Base-by-base conservation (phyloP, 164 flowering plant species). In the Dillenia suffruticosa region DNA sequence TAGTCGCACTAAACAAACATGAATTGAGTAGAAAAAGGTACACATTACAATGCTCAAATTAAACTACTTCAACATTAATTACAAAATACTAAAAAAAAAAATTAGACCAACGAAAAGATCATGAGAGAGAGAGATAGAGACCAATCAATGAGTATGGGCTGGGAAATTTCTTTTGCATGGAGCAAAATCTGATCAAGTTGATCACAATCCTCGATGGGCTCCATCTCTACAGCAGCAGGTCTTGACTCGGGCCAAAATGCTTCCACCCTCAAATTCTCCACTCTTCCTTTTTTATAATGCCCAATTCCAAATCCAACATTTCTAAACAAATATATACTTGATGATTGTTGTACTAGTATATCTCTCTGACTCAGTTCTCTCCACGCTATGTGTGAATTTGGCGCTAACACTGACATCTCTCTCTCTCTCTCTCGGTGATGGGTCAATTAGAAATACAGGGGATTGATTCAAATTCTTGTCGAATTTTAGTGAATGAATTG, bases 71-170 rank as follows among this genome's bases (percentile, higher is more conserved):
- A 19, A 19, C 22, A 19, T 26, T 26, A 26, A 26, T n/a, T 22
- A 12, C 9, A 24, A 63, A 16, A 17, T 0, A 44, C 14, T 9
- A 44, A 14, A 46, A 48, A 9, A 54, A 48, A 12, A 51, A 52
- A 5, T 5, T 11, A 44, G 43, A 47, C 12, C 8, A 17, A 53
- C 14, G 12, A 46, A 51, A 3, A 64, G 50, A 24, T 2, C 54
- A 16, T 63, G 17, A 15, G 51, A 61, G 9, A 56, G 5, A 56
- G 54, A 53, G 47, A 47, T 43, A 26, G 19, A 54, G 63, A 92
- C 98, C 98, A 93, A 51, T 87, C 98, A 53, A 93, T 82, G 77
- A 90, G 56, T 64, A 93, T 64, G 26, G 93, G 87, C 61, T 82
- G 86, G 9, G 84, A 76, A n/a, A 62, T 70, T 15, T 88, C 70